Evolutionary conservation across 139 green algal genomes (phyloP), one percentile per base, ranked within the genome.

Genomic region (Trebouxia sp.): DNA sequence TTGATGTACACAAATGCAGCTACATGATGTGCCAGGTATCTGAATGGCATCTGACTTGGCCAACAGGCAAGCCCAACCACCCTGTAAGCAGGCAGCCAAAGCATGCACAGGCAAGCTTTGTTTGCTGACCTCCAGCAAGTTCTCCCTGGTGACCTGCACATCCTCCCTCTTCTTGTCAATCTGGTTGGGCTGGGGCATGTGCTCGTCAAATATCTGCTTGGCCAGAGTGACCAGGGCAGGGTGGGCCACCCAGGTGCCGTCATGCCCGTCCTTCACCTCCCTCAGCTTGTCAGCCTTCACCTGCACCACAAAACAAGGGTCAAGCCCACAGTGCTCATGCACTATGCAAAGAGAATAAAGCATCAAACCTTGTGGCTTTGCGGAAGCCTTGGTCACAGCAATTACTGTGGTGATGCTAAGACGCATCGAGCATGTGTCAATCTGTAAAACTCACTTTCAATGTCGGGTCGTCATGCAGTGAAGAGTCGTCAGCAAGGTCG

Each of bases 191-290:
- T 84, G 75, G 28, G 83, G 83, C 94, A 97, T 97, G 89, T 94
- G 86, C 82, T 83, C 87, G 85, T 92, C 75, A 75, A 92, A 88
- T n/a, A 96, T 83, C 82, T 91, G 79, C 50, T 88, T 75, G 4
- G 92, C 91, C 0, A 96, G 65, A 45, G 80, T 80, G 43, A 97
- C 88, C 20, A 97, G 90, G 3, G 86, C 92, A 0, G 93, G 93
- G 81, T 97, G 93, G 3, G 93, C 91, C 53, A 95, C 93, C 92
- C 92, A 97, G 32, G 93, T 95, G 82, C 93, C 93, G 76, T 97
- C 93, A 79, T 98, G 94, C 0, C 94, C 94, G 11, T 94, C 92
- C 55, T 66, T 50, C 53, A 96, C 94, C 88, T 98, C 94, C 17
- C 93, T 89, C 87, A 92, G 83, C 92, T 98, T 98, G 89, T 97